Evolutionary conservation across 1,284 basidiomycete genomes (phyloP), one percentile per base, ranked within the genome.

Genomic region (Ceratobasidium sp.): DNA sequence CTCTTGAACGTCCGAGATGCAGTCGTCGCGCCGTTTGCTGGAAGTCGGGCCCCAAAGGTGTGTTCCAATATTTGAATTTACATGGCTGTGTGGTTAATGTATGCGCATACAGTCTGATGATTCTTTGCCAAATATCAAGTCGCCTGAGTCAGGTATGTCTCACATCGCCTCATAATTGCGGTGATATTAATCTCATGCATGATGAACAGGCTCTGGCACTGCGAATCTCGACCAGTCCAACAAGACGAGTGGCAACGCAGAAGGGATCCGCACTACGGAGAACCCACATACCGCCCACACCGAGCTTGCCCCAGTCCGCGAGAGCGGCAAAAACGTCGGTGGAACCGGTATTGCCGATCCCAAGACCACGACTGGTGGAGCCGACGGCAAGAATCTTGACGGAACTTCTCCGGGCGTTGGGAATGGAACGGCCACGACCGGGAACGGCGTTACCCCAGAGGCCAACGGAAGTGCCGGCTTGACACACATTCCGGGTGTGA

Each of bases 231-330:
- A 57, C 8, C 39, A 41, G 16, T 41, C 50, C 4, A 18, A 2
- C 34, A 52, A 45, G 21, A 21, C 34, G 53, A 36, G 64, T 36
- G 50, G 36, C 21, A 69, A 69, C 23, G 30, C 64, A 18, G 64
- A 69, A 32, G 64, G 50, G 8, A 69, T 69, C 39, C 64, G 64
- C 18, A 69, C 64, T 4, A 57, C 64, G 39, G 64, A 50, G 34
- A 69, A 69, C 26, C 64, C 64, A 23, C 64, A 69, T 45, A 69
- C 64, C 8, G 50, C 64, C 9, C 64, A 69, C 30, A 69, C 64
- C 3, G 39, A 26, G 34, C 41, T 69, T 21, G 36, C 64, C 12
- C 64, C 64, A n/a, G 8, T 50, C 2, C 50, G 52, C 16, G 64
- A 69, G 39, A 50, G 53, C 14, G 64, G 48, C 1, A n/a, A 10